A percentile compares a stretch with the other conserved stretches of the same genome.
Conservation (phyloP, 371 early-diverging fungal genomes). For the Mucor lusitanicus region DNA sequence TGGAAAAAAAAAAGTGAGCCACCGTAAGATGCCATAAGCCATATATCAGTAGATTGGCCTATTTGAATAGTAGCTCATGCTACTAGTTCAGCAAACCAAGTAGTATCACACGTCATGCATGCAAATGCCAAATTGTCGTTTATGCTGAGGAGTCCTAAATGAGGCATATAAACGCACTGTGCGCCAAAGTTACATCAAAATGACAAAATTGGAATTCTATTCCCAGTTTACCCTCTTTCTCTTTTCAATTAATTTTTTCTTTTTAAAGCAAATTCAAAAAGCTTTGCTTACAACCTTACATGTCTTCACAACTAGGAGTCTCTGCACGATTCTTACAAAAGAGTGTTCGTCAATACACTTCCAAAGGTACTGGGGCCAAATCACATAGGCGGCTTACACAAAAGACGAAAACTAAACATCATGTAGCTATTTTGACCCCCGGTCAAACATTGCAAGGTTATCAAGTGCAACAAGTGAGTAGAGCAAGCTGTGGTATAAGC, state of each 20-base stretch:
- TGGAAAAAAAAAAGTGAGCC: too few species aligned
- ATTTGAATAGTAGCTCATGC: too few species aligned
- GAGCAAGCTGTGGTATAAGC: neutral
- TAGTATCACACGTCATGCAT: too few species aligned
- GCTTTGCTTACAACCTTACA: neutral
- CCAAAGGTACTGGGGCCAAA: slow-evolving; percentile 12
- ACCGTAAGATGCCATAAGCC: too few species aligned
- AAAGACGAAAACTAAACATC: neutral
- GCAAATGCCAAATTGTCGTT: too few species aligned
- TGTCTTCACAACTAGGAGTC: slow-evolving; percentile 20
- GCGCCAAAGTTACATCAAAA: neutral
- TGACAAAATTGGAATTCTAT: neutral
- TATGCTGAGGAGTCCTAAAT: neutral
- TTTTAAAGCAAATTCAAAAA: neutral
- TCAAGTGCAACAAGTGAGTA: slow-evolving; percentile 26
- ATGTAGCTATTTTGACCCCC: slow-evolving; percentile 26
- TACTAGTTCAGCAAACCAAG: too few species aligned
- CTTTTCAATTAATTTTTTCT: neutral
- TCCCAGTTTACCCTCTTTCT: neutral
- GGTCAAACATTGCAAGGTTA: slow-evolving; percentile 34
- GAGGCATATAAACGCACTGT: neutral
- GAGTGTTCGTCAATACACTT: slow-evolving; percentile 7
- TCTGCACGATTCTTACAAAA: slow-evolving; percentile 13
- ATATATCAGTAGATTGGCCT: too few species aligned
- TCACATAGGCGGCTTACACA: neutral